These are phyloP conservation scores for Dispira parvispora DNA, from an alignment of 192 early-diverging fungal species.

Conservation along the genomic window DNA sequence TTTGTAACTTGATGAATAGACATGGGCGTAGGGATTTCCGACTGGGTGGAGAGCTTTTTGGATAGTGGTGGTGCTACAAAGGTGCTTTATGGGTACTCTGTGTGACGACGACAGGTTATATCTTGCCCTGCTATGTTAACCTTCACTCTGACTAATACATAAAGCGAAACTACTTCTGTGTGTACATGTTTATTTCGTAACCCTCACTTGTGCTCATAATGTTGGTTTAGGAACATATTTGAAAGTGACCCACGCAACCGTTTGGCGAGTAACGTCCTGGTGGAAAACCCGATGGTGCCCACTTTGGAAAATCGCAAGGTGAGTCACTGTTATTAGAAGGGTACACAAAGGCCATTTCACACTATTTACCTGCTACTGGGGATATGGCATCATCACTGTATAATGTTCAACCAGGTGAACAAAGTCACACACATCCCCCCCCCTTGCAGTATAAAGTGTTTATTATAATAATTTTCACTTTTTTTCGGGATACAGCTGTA, in stretches of 20 bases:
- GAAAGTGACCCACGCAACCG: constrained; percentile 2
- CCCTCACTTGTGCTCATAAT: neutral
- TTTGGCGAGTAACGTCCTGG: neutral
- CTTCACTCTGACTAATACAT: neutral
- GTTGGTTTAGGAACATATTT: neutral
- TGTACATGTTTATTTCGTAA: neutral
- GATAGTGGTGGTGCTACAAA: neutral
- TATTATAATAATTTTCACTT: too few species aligned
- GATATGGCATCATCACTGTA: too few species aligned
- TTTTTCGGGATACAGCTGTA: too few species aligned
- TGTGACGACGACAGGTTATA: neutral
- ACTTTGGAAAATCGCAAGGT: constrained; percentile 5
- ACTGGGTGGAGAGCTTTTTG: neutral
- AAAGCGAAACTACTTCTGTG: neutral
- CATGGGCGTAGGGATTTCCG: neutral
- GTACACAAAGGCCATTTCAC: too few species aligned
- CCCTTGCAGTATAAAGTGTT: too few species aligned
- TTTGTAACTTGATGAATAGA: neutral
- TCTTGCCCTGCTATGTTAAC: neutral
- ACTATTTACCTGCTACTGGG: too few species aligned
- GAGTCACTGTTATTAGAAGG: too few species aligned
- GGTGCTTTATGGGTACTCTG: neutral
- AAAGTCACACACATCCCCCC: too few species aligned
- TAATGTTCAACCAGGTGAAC: too few species aligned
- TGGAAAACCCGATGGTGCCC: neutral